Evolutionary conservation across 2,329 filamentous ascomycete genomes (phyloP).

Genomic region (Venturia carpophila): DNA sequence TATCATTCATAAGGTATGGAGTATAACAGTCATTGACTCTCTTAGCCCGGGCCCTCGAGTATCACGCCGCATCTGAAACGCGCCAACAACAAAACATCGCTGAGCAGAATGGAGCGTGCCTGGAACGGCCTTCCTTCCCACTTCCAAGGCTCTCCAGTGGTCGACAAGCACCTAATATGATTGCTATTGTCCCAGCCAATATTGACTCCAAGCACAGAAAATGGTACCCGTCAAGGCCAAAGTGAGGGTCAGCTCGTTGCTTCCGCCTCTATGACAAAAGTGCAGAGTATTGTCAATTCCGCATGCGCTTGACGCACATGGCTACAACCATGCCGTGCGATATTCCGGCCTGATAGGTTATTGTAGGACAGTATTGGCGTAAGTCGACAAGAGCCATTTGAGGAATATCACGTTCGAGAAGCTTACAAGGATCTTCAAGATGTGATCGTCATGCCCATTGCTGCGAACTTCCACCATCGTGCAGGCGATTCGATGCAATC

Average conservation of each 20-base stretch:
- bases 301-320: neutral
- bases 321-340: neutral
- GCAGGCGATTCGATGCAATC: neutral
- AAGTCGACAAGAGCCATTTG: neutral
- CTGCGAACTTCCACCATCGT: neutral
- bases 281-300: neutral
- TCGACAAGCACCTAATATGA: neutral
- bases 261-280: neutral
- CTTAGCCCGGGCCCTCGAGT: neutral
- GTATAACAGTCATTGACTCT: neutral
- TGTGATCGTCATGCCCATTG: neutral
- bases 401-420: neutral
- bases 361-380: neutral
- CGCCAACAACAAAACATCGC: neutral
- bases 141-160: neutral
- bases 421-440: neutral
- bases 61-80: neutral
- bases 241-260: neutral
- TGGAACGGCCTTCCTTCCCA: neutral
- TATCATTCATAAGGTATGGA: conserved; percentile 1
- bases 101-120: neutral
- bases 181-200: neutral
- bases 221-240: neutral
- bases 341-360: neutral
- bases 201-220: neutral